These are phyloP conservation scores for Penicillium sclerotigenum DNA, from an alignment of 2,329 filamentous ascomycete species.

Conservation along the genomic window DNA sequence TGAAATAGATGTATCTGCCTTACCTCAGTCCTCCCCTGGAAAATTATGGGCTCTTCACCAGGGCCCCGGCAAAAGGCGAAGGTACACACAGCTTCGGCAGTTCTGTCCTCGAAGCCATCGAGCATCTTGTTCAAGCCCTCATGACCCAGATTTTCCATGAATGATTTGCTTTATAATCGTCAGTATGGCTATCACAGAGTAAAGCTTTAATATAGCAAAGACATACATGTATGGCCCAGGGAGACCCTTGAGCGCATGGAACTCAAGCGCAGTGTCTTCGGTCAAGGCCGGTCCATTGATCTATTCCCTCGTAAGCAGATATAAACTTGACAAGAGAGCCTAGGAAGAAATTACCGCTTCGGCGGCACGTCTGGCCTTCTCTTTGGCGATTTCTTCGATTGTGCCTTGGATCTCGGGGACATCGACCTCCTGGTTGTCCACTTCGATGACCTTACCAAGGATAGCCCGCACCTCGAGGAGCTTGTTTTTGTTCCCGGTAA, in stretches of 20 bases:
- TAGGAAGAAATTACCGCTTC: conserved; percentile 57
- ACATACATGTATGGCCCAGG: conserved; percentile 93
- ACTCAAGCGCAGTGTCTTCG: conserved; percentile 93
- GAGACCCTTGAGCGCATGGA: conserved; percentile 83
- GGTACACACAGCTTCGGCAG: conserved; percentile 88
- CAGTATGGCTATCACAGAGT: neutral
- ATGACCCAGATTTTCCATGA: conserved; percentile 78
- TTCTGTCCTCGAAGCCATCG: conserved; percentile 83
- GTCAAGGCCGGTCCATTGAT: conserved; percentile 84
- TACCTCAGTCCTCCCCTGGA: conserved; percentile 85
- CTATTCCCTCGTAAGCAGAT: conserved; percentile 44
- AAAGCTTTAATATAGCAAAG: neutral
- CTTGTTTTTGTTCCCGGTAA: conserved; percentile 95
- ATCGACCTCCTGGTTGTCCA: conserved; percentile 73
- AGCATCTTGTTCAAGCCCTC: conserved; percentile 86
- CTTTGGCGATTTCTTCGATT: conserved; percentile 83
- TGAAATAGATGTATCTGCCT: conserved; percentile 25
- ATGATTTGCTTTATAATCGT: conserved; percentile 72
- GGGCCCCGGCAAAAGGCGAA: conserved; percentile 90
- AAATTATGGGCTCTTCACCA: conserved; percentile 77
- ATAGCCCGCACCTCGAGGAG: conserved; percentile 85
- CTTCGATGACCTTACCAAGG: conserved; percentile 66
- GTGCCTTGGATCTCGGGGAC: conserved; percentile 87
- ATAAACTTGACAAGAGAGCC: neutral
- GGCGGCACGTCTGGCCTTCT: conserved; percentile 82